Percentiles rank a stretch among this genome's conserved stretches.
Evolutionary conservation across 1,139 yeast species (phyloP).

Genomic region (Taphrina flavorubra): DNA sequence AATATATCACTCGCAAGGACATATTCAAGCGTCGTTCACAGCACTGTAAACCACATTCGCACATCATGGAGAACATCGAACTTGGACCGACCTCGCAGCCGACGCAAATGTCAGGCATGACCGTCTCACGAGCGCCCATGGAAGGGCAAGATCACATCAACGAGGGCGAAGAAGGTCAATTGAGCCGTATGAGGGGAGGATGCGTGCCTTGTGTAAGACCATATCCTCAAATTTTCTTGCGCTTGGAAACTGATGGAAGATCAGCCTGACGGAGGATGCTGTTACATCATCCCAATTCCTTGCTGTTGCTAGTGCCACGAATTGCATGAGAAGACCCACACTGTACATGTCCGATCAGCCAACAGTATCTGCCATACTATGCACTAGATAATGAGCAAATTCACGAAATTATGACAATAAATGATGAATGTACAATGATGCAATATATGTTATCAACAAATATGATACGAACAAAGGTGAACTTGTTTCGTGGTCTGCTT

Average conservation of each 20-base stretch:
- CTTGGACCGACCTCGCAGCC: slow-evolving; percentile 18
- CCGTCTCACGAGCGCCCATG: slow-evolving; percentile 13
- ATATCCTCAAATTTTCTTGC: neutral
- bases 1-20: too few relatives aligned
- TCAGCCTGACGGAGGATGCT: slow-evolving; percentile 36
- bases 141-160: slow-evolving; percentile 15
- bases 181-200: slow-evolving; percentile 35
- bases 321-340: too few relatives aligned
- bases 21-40: too few relatives aligned
- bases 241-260: neutral
- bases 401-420: neutral
- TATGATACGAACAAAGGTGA: neutral
- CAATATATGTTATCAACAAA: neutral
- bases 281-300: slow-evolving; percentile 37
- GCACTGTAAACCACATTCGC: too few relatives aligned
- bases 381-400: too few relatives aligned
- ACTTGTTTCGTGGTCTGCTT: neutral
- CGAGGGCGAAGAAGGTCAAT: slow-evolving; percentile 30
- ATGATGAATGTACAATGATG: slow-evolving; percentile 4
- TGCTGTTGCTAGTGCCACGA: slow-evolving; percentile 19
- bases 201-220: slow-evolving; percentile 28
- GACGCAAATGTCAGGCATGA: slow-evolving; percentile 13
- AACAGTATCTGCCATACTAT: neutral
- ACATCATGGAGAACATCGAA: slow-evolving; percentile 11
- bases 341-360: too few relatives aligned